phyloP scores from a whole-genome alignment of 177 flowering plant species.

The Vitis hybrid region DNA sequence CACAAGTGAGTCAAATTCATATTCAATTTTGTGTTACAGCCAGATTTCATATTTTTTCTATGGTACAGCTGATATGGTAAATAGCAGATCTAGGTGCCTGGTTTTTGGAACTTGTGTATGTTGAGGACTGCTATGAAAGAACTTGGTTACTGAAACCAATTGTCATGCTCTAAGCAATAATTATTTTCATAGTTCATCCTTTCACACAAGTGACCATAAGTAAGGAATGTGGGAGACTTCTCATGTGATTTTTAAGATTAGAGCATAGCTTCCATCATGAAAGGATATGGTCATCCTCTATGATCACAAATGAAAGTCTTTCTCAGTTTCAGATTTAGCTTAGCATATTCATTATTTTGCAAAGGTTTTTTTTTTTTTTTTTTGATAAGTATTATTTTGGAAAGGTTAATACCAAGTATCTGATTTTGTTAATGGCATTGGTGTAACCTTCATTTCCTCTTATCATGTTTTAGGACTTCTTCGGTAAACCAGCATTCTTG shows the following conservation, averaged over 20 bases:
- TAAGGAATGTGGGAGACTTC: neutral
- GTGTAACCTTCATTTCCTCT: constrained; percentile 5
- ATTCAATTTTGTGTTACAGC: neutral
- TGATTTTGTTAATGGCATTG: neutral
- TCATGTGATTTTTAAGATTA: neutral
- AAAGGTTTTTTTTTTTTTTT: no score
- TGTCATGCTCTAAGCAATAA: neutral
- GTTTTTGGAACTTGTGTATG: neutral
- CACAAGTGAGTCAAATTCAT: constrained; percentile 53
- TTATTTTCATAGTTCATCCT: neutral
- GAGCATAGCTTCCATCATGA: neutral
- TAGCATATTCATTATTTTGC: neutral
- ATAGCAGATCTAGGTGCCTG: neutral
- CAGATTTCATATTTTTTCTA: neutral
- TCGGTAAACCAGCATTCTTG: constrained; percentile 94
- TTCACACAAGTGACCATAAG: neutral
- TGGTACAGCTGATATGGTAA: no score
- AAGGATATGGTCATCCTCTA: neutral
- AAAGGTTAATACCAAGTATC: neutral
- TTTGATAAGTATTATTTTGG: neutral
- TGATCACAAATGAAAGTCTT: neutral
- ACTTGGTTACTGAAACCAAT: neutral
- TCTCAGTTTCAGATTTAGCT: neutral
- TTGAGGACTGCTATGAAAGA: neutral
- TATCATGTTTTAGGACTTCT: constrained; percentile 71